Evolutionary conservation across 1,139 yeast species (phyloP), one percentile per base, ranked within the genome.

Genomic region (Yamadazyma atmosphaerica): DNA sequence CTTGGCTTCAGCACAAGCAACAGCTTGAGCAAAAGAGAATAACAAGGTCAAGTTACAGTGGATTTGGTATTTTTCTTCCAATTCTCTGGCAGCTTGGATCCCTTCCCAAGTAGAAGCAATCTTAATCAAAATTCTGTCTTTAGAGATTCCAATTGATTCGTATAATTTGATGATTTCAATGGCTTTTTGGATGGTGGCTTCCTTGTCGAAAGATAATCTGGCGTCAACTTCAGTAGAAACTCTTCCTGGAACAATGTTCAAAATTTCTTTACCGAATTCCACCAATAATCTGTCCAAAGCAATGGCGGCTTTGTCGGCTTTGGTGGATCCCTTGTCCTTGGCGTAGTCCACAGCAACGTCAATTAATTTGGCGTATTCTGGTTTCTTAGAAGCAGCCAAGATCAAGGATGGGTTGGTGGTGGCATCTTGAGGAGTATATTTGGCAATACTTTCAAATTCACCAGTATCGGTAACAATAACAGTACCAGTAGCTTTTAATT

Each of bases 191-290:
- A 92, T 77, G 58, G 97, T 89, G 55, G 86, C 98, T 49, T 89
- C 85, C 68, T 84, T 92, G 79, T 90, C 87, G 63, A 89, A 92
- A 32, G 98, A 90, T 60, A 92, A 81, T 72, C 97, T 87, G 47
- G 98, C 98, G 61, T 92, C 98, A 46, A 92, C 98, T 75, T 92
- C 99, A 50, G 98, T 94, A 43, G 97, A 89, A 47, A 92, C 99
- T 75, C 98, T 86, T 60, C 99, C 99, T 54, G 99, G 99, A 44
- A 92, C 98, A 63, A 92, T 89, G 62, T 81, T 78, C 63, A 92
- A 79, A 63, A 92, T 92, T 72, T 86, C 92, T 63, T 82, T 77
- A 72, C 98, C 98, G 65, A 94, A 94, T 71, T 90, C 98, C 51
- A 92, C 96, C 58, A 92, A 80, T 59, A 94, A 75, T 68, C 88